Evolutionary conservation across 2,329 filamentous ascomycete species (phyloP), one percentile per base, ranked within the genome.

Genomic region (Cryoendolithus antarcticus): DNA sequence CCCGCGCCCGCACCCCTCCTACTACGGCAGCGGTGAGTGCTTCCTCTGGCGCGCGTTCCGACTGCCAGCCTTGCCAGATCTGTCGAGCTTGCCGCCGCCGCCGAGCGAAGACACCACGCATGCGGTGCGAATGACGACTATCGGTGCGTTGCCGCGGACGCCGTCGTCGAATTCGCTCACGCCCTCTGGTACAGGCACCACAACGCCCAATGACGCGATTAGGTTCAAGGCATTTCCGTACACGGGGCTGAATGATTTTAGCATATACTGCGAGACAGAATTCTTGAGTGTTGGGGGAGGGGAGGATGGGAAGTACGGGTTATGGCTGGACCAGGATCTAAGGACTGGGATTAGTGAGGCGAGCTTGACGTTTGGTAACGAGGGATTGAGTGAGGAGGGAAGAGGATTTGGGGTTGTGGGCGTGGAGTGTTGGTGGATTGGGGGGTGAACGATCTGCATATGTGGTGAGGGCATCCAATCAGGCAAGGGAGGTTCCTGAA

Each of bases 221-320:
- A 78, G 91, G 12, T 98, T 98, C 72, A 95, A 94, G 63, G 89
- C 89, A 0, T 98, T 96, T 53, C 88, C 89, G 0, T 96, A 95
- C 56, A 93, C 83, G 41, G 91, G 91, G 4, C 75, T 93, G 31
- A 96, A 98, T 59, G 91, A 96, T 61, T 98, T 93, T 59, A 86
- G 89, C 67, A 91, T 96, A 49, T 82, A 93, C 54, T 96, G 89
- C 62, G 86, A 96, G 62, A 70, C 76, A 3, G 75, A 79, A 15
- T 96, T 83, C 58, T 62, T 98, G 32, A 91, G 83, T 53, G 72
- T 96, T 12, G 91, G 91, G 8, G 89, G 86, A 40, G 85, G 75
- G 64, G 77, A 67, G 0, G 86, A 94, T 50, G 89, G 91, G 1
- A 82, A 83, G 52, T 96, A 91, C 58, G 91, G 91, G 2, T 67